Conservation (phyloP, 257 asterid species). For the Echites panduratus region DNA sequence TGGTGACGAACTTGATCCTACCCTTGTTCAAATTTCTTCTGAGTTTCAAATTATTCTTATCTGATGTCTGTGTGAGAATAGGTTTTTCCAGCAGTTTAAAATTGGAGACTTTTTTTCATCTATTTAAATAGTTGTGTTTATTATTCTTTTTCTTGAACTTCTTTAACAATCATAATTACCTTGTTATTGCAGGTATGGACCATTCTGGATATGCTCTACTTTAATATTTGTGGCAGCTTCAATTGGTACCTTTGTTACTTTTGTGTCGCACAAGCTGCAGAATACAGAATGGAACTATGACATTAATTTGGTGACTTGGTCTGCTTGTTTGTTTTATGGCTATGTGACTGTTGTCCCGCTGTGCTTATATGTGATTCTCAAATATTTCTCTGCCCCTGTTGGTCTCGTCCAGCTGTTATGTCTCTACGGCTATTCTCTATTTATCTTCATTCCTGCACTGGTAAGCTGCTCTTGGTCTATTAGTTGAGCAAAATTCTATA, state of each 20-base stretch:
- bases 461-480: slow-evolving; percentile 39
- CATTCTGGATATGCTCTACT: slow-evolving; percentile 99
- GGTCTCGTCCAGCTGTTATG: slow-evolving; percentile 85
- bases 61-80: background rate
- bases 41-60: background rate
- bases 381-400: slow-evolving; percentile 94
- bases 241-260: slow-evolving; percentile 92
- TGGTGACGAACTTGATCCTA: background rate
- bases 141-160: background rate
- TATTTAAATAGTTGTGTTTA: background rate
- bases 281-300: slow-evolving; percentile 83
- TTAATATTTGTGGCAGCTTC: slow-evolving; percentile 94
- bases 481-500: background rate
- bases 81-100: background rate
- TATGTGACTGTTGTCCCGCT: slow-evolving; percentile 80
- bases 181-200: slow-evolving; percentile 68
- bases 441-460: slow-evolving; percentile 93
- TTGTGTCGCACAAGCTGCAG: slow-evolving; percentile 78
- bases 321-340: slow-evolving; percentile 95
- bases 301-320: slow-evolving; percentile 85
- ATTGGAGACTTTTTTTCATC: no score
- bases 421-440: slow-evolving; percentile 92
- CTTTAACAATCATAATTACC: background rate
- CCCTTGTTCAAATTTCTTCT: background rate
- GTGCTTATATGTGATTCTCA: slow-evolving; percentile 69